These are phyloP conservation scores for Chalciporus chontae DNA, from an alignment of 768 basidiomycete genomes.

Conservation along the genomic window DNA sequence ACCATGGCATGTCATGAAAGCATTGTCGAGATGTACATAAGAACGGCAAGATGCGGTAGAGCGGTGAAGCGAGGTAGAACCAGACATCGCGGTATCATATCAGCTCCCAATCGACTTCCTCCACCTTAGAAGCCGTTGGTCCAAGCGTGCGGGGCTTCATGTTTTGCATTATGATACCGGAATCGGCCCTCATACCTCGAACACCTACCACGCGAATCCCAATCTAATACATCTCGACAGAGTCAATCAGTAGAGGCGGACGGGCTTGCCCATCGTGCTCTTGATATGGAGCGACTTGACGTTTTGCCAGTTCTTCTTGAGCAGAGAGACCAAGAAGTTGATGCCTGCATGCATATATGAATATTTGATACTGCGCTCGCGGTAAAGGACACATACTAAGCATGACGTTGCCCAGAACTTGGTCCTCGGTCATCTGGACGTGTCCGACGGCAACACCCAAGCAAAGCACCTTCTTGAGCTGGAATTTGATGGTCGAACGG, in stretches of 20 bases:
- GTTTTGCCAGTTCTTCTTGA: slow-evolving; percentile 99
- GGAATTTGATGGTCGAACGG: slow-evolving; percentile 99
- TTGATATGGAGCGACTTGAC: slow-evolving; percentile 99
- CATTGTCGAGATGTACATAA: slow-evolving; percentile 19
- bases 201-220: slow-evolving; percentile 14
- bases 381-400: slow-evolving; percentile 54
- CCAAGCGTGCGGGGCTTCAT: slow-evolving; percentile 98
- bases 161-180: slow-evolving; percentile 72
- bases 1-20: slow-evolving; percentile 9
- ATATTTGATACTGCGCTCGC: background rate
- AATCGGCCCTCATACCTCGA: slow-evolving; percentile 17
- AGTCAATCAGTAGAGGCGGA: slow-evolving; percentile 77
- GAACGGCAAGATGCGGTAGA: slow-evolving; percentile 15
- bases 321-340: slow-evolving; percentile 98
- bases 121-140: slow-evolving; percentile 78
- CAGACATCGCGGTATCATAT: slow-evolving; percentile 38
- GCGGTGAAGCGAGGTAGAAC: slow-evolving; percentile 17
- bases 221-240: slow-evolving; percentile 3
- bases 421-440: slow-evolving; percentile 96
- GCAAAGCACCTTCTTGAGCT: slow-evolving; percentile 98
- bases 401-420: slow-evolving; percentile 97
- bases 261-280: slow-evolving; percentile 98
- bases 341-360: slow-evolving; percentile 55
- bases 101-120: slow-evolving; percentile 91
- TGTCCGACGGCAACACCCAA: slow-evolving; percentile 98